Conservation (phyloP, 2,329 filamentous ascomycete species). For the Tympanopsis confertula region DNA sequence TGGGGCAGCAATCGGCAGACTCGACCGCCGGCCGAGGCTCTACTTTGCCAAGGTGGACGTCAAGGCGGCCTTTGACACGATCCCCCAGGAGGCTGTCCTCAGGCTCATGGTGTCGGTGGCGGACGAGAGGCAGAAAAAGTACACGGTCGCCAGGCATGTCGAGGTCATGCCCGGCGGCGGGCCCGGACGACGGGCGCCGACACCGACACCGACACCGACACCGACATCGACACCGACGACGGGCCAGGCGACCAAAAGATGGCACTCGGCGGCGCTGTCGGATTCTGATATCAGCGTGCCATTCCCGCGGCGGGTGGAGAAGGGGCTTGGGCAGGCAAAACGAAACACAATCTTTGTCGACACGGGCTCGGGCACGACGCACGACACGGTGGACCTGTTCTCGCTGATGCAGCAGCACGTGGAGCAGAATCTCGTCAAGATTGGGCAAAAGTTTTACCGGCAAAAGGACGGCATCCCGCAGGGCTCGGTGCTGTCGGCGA, state of each 20-base stretch:
- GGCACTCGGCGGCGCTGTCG: constrained; percentile 37
- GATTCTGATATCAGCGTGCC: constrained; percentile 24
- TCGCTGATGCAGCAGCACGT: constrained; percentile 69
- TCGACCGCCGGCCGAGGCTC: constrained; percentile 30
- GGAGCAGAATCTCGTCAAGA: constrained; percentile 72
- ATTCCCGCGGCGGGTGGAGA: constrained; percentile 33
- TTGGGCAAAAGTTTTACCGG: constrained; percentile 78
- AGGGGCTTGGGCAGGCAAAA: constrained; percentile 26
- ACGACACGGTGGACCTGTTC: constrained; percentile 49
- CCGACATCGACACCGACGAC: constrained; percentile 6
- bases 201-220: constrained; percentile 7
- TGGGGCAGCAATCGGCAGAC: constrained; percentile 35
- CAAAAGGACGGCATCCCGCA: constrained; percentile 87
- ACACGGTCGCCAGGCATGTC: constrained; percentile 63
- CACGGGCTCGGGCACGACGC: constrained; percentile 42
- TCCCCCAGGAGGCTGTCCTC: constrained; percentile 69
- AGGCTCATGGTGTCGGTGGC: constrained; percentile 48
- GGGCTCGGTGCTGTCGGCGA: constrained; percentile 75
- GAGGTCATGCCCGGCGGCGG: constrained; percentile 46
- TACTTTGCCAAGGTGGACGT: constrained; percentile 94
- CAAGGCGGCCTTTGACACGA: constrained; percentile 84
- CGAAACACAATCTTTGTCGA: constrained; percentile 71
- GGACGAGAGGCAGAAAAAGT: constrained; percentile 44
- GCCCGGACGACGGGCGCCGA: constrained; percentile 5
- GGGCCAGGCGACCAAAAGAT: constrained; percentile 19